Percentiles rank a stretch among this genome's conserved stretches.
Evolutionary conservation across 192 early-diverging fungal genomes (phyloP).

Genomic region (Dimargaris cristalligena): DNA sequence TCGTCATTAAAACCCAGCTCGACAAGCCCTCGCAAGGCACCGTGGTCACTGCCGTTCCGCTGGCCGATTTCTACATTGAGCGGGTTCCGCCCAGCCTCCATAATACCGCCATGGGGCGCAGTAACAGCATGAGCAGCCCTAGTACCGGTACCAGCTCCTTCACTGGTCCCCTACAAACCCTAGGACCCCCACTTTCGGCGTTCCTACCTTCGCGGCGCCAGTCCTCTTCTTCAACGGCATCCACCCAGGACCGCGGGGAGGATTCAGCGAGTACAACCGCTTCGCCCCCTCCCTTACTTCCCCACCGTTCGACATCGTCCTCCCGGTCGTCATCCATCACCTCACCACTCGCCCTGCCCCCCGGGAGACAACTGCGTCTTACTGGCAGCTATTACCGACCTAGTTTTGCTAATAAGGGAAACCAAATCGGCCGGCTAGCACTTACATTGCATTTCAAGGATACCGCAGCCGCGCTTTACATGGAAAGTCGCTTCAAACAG

Average conservation of each 20-base stretch:
- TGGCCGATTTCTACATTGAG: background rate
- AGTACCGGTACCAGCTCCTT: too few species aligned
- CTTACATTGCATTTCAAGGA: background rate
- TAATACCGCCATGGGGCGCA: background rate
- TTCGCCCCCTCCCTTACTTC: too few species aligned
- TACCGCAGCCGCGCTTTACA: background rate
- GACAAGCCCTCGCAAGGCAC: background rate
- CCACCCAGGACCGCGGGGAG: too few species aligned
- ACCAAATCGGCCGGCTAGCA: background rate
- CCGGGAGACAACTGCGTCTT: background rate
- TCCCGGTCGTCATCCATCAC: too few species aligned
- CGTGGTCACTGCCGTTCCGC: background rate
- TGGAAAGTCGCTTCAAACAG: background rate
- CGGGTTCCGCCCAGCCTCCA: background rate
- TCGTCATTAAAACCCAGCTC: background rate
- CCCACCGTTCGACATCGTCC: too few species aligned
- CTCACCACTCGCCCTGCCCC: background rate
- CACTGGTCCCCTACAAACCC: too few species aligned
- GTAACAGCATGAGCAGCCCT: too few species aligned
- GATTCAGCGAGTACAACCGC: too few species aligned
- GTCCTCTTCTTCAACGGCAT: too few species aligned
- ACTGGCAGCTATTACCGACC: background rate
- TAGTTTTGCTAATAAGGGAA: background rate
- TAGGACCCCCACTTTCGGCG: too few species aligned
- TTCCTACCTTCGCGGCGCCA: too few species aligned